These are phyloP conservation scores for Vachellia collinsii DNA, from an alignment of 306 rosid species.

Conservation along the genomic window DNA sequence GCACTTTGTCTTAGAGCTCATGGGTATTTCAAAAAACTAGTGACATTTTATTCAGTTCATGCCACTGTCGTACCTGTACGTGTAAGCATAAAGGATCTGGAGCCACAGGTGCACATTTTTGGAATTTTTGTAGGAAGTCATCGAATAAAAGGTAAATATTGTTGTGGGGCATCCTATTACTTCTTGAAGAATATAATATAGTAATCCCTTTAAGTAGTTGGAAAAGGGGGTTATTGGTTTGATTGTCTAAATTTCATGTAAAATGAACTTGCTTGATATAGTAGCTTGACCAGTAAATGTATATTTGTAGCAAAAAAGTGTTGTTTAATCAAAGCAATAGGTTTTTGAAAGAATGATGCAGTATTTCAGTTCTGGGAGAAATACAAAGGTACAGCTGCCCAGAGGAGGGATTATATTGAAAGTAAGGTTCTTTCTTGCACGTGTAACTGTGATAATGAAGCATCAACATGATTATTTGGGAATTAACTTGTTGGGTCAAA, in stretches of 20 bases:
- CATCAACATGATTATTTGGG: neutral
- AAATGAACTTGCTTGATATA: neutral
- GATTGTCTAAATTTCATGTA: neutral
- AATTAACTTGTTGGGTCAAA: too few relatives aligned
- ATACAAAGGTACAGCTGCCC: neutral
- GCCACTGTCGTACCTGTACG: neutral
- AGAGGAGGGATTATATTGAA: neutral
- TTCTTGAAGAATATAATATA: constrained; percentile 26
- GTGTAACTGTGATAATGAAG: neutral
- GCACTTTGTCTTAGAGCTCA: too few relatives aligned
- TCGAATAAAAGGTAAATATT: constrained; percentile 19
- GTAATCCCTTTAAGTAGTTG: neutral
- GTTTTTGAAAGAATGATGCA: neutral
- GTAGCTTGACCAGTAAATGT: neutral
- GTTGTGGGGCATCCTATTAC: constrained; percentile 23
- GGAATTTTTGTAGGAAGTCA: constrained; percentile 23
- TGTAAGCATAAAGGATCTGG: constrained; percentile 13
- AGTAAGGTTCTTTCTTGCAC: neutral
- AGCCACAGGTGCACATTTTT: constrained; percentile 22
- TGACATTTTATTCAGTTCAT: constrained; percentile 27
- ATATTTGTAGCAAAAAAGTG: neutral
- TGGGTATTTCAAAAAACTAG: constrained; percentile 2
- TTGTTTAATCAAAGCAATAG: neutral
- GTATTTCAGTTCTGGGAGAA: neutral
- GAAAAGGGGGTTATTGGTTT: neutral